Conservation (phyloP, 2,329 filamentous ascomycete species). For the Colletotrichum sp. region DNA sequence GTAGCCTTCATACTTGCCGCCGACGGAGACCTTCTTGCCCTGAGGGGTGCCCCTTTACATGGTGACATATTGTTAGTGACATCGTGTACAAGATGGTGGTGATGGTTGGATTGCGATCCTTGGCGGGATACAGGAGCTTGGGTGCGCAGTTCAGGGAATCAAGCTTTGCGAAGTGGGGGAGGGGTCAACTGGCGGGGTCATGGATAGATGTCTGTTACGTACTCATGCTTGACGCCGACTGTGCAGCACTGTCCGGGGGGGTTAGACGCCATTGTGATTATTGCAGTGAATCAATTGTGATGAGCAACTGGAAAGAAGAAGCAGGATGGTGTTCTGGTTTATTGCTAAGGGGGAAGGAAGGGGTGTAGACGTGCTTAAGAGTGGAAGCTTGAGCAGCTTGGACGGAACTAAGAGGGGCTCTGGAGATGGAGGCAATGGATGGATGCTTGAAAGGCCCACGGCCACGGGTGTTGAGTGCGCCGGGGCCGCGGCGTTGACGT, state of each 20-base stretch:
- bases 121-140: not conserved
- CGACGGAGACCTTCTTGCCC: constrained; percentile 51
- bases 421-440: not conserved
- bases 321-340: not conserved
- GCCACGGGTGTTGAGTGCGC: not conserved
- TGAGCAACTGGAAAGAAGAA: not conserved
- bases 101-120: not conserved
- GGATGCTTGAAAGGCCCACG: not conserved
- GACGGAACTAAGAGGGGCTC: not conserved
- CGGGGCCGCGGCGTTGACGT: constrained; percentile 2
- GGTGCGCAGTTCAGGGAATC: not conserved
- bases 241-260: constrained; percentile 57
- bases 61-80: not conserved
- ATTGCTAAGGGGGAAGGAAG: not conserved
- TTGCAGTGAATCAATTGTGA: not conserved
- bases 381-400: not conserved
- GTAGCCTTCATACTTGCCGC: constrained; percentile 52
- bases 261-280: constrained; percentile 54
- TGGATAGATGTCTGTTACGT: constrained; percentile 29
- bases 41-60: constrained; percentile 49
- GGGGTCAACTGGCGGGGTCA: not conserved
- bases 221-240: constrained; percentile 58
- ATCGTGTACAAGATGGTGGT: not conserved
- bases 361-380: not conserved
- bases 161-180: constrained; percentile 10